Conservation (phyloP, 768 basidiomycete genomes). For the Tricholoma terreum region DNA sequence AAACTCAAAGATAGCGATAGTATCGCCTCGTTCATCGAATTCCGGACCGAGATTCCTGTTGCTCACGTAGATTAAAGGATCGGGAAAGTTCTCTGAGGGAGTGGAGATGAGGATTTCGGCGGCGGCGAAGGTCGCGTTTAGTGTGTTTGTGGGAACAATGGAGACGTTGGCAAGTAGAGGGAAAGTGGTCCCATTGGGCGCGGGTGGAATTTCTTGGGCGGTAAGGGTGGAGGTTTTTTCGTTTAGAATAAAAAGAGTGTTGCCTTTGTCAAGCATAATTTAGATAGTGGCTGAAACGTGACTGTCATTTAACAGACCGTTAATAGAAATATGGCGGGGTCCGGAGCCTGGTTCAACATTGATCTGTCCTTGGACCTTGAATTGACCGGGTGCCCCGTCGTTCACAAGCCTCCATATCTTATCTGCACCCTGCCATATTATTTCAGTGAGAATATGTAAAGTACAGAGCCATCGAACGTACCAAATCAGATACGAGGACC, state of each 20-base stretch:
- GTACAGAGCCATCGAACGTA: conserved; percentile 25
- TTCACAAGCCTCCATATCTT: conserved; percentile 64
- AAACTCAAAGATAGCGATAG: conserved; percentile 54
- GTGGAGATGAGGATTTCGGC: conserved; percentile 54
- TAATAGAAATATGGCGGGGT: conserved; percentile 49
- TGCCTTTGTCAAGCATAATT: conserved; percentile 26
- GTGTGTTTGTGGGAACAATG: conserved; percentile 38
- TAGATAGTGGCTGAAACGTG: not conserved
- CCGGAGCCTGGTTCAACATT: conserved; percentile 61
- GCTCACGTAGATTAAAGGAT: conserved; percentile 49
- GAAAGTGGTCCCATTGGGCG: conserved; percentile 45
- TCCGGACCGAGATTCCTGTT: conserved; percentile 52
- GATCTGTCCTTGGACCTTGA: conserved; percentile 58
- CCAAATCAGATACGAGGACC: conserved; percentile 64
- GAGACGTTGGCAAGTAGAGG: conserved; percentile 45
- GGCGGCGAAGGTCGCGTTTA: conserved; percentile 41
- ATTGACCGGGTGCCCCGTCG: conserved; percentile 40
- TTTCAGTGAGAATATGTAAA: not conserved
- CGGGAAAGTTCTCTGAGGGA: conserved; percentile 38
- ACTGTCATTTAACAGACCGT: conserved; percentile 20
- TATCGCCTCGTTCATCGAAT: conserved; percentile 48
- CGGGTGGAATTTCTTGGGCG: conserved; percentile 45
- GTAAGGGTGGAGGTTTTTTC: conserved; percentile 52
- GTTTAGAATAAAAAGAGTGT: conserved; percentile 49
- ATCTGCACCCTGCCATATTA: conserved; percentile 51